These are phyloP conservation scores for Kickxella alabastrina DNA, from an alignment of 192 early-diverging fungal genomes.

Conservation along the genomic window DNA sequence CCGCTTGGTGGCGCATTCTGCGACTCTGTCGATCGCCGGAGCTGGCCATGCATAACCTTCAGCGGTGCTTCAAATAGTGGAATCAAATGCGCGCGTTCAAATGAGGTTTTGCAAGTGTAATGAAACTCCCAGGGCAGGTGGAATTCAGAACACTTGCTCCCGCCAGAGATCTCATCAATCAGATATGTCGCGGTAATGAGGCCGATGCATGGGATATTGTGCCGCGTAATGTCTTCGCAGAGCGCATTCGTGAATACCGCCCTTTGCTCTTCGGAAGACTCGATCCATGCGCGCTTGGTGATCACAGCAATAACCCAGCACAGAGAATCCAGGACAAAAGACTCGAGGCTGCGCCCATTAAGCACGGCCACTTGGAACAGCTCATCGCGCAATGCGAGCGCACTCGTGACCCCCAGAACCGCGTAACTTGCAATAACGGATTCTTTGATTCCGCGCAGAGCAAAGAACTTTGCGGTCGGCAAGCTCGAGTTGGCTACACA, in stretches of 20 bases:
- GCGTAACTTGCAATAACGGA: constrained; percentile 30
- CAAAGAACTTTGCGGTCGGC: constrained; percentile 49
- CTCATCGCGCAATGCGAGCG: constrained; percentile 32
- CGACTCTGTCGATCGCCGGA: constrained; percentile 28
- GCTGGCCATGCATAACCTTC: constrained; percentile 39
- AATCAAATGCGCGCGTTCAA: constrained; percentile 38
- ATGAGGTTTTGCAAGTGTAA: constrained; percentile 42
- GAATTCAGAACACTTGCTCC: constrained; percentile 49
- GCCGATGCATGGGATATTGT: constrained; percentile 38
- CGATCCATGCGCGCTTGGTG: constrained; percentile 47
- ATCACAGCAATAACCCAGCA: constrained; percentile 48
- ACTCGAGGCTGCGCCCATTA: constrained; percentile 25
- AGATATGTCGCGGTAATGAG: constrained; percentile 32
- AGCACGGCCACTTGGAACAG: constrained; percentile 33
- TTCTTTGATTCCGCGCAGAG: constrained; percentile 48
- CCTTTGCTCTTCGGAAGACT: constrained; percentile 26
- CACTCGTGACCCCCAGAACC: constrained; percentile 13
- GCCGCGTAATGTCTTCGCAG: constrained; percentile 30
- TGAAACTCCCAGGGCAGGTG: constrained; percentile 49
- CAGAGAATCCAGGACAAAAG: constrained; percentile 44
- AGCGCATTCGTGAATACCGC: constrained; percentile 23
- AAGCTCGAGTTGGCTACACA: constrained; percentile 30
- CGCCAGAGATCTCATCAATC: constrained; percentile 46
- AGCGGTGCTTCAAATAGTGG: constrained; percentile 42
- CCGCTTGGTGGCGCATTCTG: constrained; percentile 6